A percentile compares a stretch with the other conserved stretches of the same genome.
phyloP scores from a whole-genome alignment of 148 eudicot species.

The Fagopyrum homotropicum region DNA sequence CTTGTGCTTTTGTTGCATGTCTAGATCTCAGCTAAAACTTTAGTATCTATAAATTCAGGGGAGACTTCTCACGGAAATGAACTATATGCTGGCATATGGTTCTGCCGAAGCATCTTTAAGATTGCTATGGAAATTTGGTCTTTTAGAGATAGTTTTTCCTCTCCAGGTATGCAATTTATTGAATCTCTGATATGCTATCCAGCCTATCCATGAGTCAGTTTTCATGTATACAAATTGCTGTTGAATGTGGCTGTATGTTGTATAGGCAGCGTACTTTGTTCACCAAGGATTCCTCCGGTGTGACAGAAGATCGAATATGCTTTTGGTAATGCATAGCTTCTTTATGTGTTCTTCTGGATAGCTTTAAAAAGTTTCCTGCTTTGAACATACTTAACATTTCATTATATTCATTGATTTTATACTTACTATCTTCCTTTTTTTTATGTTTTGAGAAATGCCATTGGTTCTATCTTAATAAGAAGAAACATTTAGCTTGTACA shows the following conservation, averaged over 20 bases:
- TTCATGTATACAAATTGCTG: neutral
- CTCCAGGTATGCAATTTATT: slow-evolving; percentile 50
- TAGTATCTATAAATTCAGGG: slow-evolving; percentile 30
- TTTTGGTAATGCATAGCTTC: slow-evolving; percentile 47
- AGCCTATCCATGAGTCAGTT: neutral
- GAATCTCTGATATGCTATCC: neutral
- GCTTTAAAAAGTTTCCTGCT: neutral
- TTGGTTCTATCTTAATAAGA: neutral
- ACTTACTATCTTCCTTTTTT: neutral
- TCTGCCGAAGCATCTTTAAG: slow-evolving; percentile 88
- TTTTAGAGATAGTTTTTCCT: slow-evolving; percentile 75
- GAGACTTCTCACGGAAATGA: slow-evolving; percentile 85
- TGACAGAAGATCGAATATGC: slow-evolving; percentile 78
- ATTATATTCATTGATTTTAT: neutral
- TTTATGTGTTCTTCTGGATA: neutral
- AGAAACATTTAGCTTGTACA: neutral
- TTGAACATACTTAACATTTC: neutral
- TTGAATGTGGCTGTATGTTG: slow-evolving; percentile 17
- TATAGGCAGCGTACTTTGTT: slow-evolving; percentile 85
- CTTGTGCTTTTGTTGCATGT: slow-evolving; percentile 2
- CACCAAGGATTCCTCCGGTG: slow-evolving; percentile 53
- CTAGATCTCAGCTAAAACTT: neutral
- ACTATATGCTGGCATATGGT: slow-evolving; percentile 93
- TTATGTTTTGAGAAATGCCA: too few relatives aligned
- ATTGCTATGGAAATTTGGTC: slow-evolving; percentile 70